Evolutionary conservation across 306 rosid genomes (phyloP).

Genomic region (Hippophae tibetana): DNA sequence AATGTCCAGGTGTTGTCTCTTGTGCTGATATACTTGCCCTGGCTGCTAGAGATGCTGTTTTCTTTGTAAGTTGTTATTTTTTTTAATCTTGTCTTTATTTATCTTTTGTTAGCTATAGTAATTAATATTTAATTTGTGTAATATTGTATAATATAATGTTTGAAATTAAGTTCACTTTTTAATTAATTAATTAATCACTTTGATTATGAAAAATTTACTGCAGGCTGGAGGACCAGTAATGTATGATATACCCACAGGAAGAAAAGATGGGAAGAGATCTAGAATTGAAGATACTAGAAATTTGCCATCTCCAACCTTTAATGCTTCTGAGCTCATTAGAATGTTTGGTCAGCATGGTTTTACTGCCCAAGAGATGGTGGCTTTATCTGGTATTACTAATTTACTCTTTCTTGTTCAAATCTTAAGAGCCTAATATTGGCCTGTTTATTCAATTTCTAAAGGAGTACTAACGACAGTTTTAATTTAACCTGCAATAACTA

Average conservation of each 20-base stretch:
- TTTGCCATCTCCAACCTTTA: constrained; percentile 50
- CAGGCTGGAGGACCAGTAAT: constrained; percentile 77
- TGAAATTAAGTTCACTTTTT: too few species aligned
- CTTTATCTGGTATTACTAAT: constrained; percentile 56
- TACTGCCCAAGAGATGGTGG: constrained; percentile 57
- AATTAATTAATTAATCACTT: too few species aligned
- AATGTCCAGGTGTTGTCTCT: constrained; percentile 86
- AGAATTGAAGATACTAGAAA: constrained; percentile 62
- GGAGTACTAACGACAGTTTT: too few species aligned
- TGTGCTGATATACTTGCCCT: constrained; percentile 84
- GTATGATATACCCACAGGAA: constrained; percentile 68
- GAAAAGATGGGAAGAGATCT: constrained; percentile 73
- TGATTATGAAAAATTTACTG: not conserved
- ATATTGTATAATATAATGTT: too few species aligned
- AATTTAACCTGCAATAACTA: too few species aligned
- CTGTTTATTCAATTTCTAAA: too few species aligned
- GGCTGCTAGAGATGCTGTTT: constrained; percentile 75
- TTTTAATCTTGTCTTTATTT: not conserved
- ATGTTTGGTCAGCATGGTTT: constrained; percentile 61
- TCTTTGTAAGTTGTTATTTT: constrained; percentile 28
- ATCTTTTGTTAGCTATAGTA: not conserved
- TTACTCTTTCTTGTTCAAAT: not conserved
- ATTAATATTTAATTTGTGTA: not conserved
- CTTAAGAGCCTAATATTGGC: not conserved
- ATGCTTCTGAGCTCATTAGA: constrained; percentile 58